Evolutionary conservation across 2,329 filamentous ascomycete genomes (phyloP).

Genomic region (Hypoxylon sp.): DNA sequence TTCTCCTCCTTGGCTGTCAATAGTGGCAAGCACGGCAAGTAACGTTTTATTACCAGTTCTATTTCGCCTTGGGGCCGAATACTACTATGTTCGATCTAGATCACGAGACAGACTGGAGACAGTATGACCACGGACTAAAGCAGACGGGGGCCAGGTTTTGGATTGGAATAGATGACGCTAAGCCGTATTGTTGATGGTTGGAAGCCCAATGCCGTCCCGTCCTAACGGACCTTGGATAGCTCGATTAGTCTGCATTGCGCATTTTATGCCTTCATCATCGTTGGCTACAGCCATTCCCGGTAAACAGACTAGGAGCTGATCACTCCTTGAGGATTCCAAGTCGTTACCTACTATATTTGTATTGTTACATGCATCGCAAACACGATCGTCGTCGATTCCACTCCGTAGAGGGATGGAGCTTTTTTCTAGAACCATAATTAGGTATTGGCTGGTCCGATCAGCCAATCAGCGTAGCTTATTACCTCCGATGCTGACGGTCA

Average conservation of each 20-base stretch:
- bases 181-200: constrained; percentile 12
- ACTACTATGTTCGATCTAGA: constrained; percentile 12
- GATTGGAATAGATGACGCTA: constrained; percentile 35
- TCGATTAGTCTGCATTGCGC: not conserved
- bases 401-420: constrained; percentile 24
- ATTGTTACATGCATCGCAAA: constrained; percentile 24
- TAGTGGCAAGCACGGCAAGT: constrained; percentile 7
- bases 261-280: constrained; percentile 4
- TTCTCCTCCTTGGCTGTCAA: constrained; percentile 17
- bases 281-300: not conserved
- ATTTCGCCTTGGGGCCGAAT: constrained; percentile 8
- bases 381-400: constrained; percentile 28
- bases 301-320: constrained; percentile 9
- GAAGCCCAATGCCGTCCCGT: constrained; percentile 23
- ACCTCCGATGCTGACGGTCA: constrained; percentile 7
- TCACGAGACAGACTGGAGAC: constrained; percentile 2
- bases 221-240: constrained; percentile 1
- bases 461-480: constrained; percentile 19
- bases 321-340: constrained; percentile 5
- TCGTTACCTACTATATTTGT: constrained; percentile 28
- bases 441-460: constrained; percentile 11
- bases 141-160: constrained; percentile 26
- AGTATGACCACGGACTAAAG: not conserved
- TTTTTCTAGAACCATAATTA: constrained; percentile 25
- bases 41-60: constrained; percentile 3